Conservation (phyloP, 2,329 filamentous ascomycete species). For the Xylariaceae sp. region DNA sequence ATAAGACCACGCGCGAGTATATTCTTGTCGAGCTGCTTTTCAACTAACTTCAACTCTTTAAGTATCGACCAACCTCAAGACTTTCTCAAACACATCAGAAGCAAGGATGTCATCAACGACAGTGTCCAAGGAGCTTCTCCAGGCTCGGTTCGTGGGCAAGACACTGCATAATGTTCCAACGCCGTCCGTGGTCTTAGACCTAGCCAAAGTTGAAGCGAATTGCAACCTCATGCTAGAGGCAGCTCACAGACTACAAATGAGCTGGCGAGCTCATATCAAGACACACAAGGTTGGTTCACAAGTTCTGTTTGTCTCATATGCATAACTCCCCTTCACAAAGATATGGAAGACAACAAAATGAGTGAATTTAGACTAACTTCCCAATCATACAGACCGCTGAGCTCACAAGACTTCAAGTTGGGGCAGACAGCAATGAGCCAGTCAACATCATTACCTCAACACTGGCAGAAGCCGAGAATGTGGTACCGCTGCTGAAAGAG, state of each 20-base stretch:
- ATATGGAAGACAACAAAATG: too few relatives aligned
- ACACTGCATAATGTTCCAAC: conserved; percentile 57
- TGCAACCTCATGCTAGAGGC: conserved; percentile 69
- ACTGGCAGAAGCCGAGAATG: conserved; percentile 65
- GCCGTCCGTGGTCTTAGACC: conserved; percentile 66
- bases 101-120: conserved; percentile 20
- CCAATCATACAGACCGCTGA: conserved; percentile 53
- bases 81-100: neutral
- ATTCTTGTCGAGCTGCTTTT: too few relatives aligned
- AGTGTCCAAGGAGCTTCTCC: conserved; percentile 34
- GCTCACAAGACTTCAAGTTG: conserved; percentile 66
- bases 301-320: neutral
- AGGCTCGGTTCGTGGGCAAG: conserved; percentile 52
- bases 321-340: conserved; percentile 12
- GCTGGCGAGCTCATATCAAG: conserved; percentile 76
- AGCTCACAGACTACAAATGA: conserved; percentile 53
- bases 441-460: conserved; percentile 70
- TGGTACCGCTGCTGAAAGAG: conserved; percentile 57
- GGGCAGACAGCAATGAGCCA: conserved; percentile 41
- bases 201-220: conserved; percentile 62
- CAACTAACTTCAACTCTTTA: too few relatives aligned
- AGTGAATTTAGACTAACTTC: too few relatives aligned
- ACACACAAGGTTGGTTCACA: conserved; percentile 66
- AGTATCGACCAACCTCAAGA: neutral
- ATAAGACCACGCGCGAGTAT: too few relatives aligned